Evolutionary conservation across 2,329 filamentous ascomycete species (phyloP).

Genomic region (Fusarium sp.): DNA sequence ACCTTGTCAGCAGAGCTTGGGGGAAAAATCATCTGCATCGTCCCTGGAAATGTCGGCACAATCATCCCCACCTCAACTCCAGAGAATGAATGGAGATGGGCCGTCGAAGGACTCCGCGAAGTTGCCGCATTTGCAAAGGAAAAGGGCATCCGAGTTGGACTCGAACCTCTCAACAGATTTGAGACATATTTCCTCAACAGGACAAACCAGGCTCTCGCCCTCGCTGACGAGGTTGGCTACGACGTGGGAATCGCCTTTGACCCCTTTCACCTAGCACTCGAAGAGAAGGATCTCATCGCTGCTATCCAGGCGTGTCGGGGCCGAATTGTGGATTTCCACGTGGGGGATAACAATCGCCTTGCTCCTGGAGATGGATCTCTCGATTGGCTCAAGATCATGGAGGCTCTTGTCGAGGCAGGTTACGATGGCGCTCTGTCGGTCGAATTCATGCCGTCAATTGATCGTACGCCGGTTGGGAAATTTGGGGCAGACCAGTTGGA

Average conservation of each 20-base stretch:
- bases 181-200: constrained; percentile 39
- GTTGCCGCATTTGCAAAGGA: constrained; percentile 19
- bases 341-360: constrained; percentile 27
- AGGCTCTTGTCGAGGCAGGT: constrained; percentile 3
- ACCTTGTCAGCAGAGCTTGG: constrained; percentile 23
- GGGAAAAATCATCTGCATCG: constrained; percentile 15
- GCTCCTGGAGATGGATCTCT: constrained; percentile 29
- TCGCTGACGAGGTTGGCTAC: constrained; percentile 29
- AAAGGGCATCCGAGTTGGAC: constrained; percentile 21
- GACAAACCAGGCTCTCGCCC: constrained; percentile 28
- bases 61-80: constrained; percentile 20
- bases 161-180: constrained; percentile 36
- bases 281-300: constrained; percentile 25
- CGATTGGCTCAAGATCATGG: constrained; percentile 28
- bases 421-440: constrained; percentile 27
- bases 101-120: constrained; percentile 23
- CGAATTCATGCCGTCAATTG: constrained; percentile 36
- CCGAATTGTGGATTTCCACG: constrained; percentile 32
- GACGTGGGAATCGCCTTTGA: constrained; percentile 27
- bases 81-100: constrained; percentile 33
- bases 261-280: constrained; percentile 29
- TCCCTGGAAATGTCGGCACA: constrained; percentile 27
- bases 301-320: constrained; percentile 17
- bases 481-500: constrained; percentile 28
- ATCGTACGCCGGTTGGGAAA: constrained; percentile 20